phyloP scores from a whole-genome alignment of 1,284 basidiomycete genomes.

The Irpex sp. region DNA sequence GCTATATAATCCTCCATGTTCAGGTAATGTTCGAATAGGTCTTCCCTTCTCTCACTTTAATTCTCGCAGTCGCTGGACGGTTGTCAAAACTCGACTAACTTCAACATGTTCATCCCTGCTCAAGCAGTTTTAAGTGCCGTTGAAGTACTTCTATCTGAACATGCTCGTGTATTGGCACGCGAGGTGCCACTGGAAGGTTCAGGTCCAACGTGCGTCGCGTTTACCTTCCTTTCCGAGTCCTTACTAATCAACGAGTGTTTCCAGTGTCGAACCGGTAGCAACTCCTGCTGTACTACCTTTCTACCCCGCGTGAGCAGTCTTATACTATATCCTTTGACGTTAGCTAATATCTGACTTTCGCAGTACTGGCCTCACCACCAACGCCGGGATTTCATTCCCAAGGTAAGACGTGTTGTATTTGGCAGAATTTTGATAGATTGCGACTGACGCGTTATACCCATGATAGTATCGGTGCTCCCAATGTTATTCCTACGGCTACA shows the following conservation, averaged over 20 bases:
- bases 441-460: too few relatives aligned
- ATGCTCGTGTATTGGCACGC: neutral
- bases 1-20: neutral
- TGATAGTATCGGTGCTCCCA: too few relatives aligned
- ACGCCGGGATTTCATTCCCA: neutral
- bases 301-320: neutral
- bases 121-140: neutral
- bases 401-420: neutral
- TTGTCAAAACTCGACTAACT: neutral
- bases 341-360: neutral
- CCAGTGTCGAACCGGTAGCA: neutral
- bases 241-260: neutral
- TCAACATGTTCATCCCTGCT: neutral
- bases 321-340: neutral
- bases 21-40: neutral
- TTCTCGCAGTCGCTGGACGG: neutral
- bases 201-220: neutral
- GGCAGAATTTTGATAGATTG: neutral
- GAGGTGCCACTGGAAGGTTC: neutral
- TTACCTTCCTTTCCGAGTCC: neutral
- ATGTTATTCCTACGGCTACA: neutral
- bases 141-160: neutral
- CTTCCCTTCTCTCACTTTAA: neutral
- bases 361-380: neutral
- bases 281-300: neutral